Evolutionary conservation across 441 rosid genomes (phyloP).

Genomic region (Rhodomyrtus psidioides): DNA sequence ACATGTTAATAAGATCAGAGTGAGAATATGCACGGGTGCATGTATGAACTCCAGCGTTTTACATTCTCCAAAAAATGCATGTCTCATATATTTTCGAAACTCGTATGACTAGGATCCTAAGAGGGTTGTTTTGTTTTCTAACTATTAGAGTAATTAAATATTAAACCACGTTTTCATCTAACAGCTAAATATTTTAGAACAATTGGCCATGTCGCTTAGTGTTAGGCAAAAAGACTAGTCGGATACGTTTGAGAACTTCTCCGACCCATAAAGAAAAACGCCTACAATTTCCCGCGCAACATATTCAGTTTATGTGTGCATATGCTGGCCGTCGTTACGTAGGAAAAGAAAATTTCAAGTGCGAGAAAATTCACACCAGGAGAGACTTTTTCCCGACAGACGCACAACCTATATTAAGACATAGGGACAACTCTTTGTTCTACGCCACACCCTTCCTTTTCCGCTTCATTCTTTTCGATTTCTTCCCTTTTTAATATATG

Average conservation of each 20-base stretch:
- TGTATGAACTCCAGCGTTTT: neutral
- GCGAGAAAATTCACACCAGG: neutral
- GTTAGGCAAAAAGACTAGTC: no score
- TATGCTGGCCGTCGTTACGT: neutral
- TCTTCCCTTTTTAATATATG: neutral
- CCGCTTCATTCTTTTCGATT: neutral
- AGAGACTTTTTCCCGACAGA: neutral
- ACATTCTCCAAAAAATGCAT: neutral
- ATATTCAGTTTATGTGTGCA: neutral
- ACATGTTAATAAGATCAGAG: neutral
- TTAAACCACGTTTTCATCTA: no score
- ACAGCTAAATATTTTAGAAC: no score
- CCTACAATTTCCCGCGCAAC: neutral
- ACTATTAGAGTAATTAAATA: no score
- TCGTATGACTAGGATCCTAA: neutral
- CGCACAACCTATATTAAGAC: neutral
- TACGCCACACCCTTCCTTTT: neutral
- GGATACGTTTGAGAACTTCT: neutral
- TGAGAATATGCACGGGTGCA: neutral
- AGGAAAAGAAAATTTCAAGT: neutral
- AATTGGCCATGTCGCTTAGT: no score
- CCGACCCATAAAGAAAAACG: neutral
- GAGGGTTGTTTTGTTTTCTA: neutral
- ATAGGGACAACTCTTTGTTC: neutral
- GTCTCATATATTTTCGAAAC: neutral